Evolutionary conservation across 2,329 filamentous ascomycete species (phyloP).

Genomic region (Paraconiothyrium brasiliense): DNA sequence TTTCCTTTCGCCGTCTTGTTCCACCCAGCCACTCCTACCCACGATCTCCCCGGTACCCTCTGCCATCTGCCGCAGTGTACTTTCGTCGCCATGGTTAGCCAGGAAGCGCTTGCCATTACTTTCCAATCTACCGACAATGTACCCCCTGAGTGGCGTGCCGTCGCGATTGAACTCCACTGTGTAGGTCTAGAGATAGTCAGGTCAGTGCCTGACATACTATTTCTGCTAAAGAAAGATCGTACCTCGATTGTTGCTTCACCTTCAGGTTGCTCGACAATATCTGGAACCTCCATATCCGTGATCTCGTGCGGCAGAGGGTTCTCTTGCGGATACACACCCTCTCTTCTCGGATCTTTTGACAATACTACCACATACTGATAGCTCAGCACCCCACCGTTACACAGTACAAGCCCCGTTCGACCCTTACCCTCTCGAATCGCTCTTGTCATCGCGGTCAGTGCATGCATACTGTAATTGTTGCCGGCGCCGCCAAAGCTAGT

Average conservation of each 20-base stretch:
- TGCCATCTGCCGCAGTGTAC: slow-evolving; percentile 58
- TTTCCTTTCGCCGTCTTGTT: slow-evolving; percentile 36
- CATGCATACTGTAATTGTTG: slow-evolving; percentile 77
- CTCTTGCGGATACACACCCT: slow-evolving; percentile 57
- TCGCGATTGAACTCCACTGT: slow-evolving; percentile 66
- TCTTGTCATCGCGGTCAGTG: slow-evolving; percentile 53
- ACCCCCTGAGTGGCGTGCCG: slow-evolving; percentile 58
- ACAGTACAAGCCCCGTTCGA: slow-evolving; percentile 66
- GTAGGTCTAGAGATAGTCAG: slow-evolving; percentile 60
- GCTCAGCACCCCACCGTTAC: slow-evolving; percentile 72
- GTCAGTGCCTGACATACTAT: background rate
- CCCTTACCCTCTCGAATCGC: slow-evolving; percentile 58
- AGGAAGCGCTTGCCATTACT: slow-evolving; percentile 61
- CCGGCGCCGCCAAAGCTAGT: slow-evolving; percentile 76
- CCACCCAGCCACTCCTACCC: slow-evolving; percentile 60
- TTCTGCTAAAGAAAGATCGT: slow-evolving; percentile 26
- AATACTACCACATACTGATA: slow-evolving; percentile 72
- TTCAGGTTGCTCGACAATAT: slow-evolving; percentile 51
- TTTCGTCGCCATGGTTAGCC: slow-evolving; percentile 65
- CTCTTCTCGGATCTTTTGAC: slow-evolving; percentile 56
- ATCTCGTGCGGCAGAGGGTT: slow-evolving; percentile 58
- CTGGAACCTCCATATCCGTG: slow-evolving; percentile 52
- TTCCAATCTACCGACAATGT: slow-evolving; percentile 63
- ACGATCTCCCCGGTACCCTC: slow-evolving; percentile 58
- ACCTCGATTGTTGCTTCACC: slow-evolving; percentile 66